Base-by-base conservation (phyloP, 768 basidiomycete species). In the Russula ochroleuca region DNA sequence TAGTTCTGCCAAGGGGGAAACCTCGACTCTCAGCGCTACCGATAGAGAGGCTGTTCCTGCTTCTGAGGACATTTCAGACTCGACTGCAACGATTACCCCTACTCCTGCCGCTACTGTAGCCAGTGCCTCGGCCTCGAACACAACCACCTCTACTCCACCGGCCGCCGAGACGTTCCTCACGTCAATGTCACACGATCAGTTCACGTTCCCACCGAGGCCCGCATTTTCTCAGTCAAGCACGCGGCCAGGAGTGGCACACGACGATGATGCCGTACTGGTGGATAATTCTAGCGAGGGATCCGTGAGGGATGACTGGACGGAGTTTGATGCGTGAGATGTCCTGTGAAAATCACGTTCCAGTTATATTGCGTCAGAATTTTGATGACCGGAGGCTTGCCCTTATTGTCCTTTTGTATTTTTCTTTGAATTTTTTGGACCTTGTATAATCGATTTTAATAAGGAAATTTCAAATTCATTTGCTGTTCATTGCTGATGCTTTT, bases 291-390 rank as follows among this genome's bases (percentile, higher is more conserved):
- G 49, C n/a, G 64, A 51, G 49, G 59, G 54, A 31, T 64, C 54
- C 7, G 40, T 19, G 48, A 61, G n/a, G 54, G 64, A 65, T 9
- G 64, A 47, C 19, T 65, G 64, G 64, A 57, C 64, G 10, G 59
- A 65, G 28, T 48, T 61, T 11, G 47, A 64, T 41, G 59, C 53
- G 0, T 65, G 35, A 61, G 23, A 35, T 28, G 38, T 15, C 0
- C 47, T 0, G 8, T n/a, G 13, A 15, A 33, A 35, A 17, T 9
- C 3, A 21, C n/a, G 10, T 47, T 47, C 9, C 9, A 47, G 21
- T 47, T 47, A 21, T 47, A 21, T 47, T 10, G n/a, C 19, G 21
- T 7, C 2, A 28, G 28, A 9, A 13, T 28, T 28, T 28, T 3
- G 28, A 31, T 31, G n/a, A 21, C n/a, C 14, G 3, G 14, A 50